Base-by-base conservation (phyloP, 192 early-diverging fungal genomes). In the Martensiomyces pterosporus region DNA sequence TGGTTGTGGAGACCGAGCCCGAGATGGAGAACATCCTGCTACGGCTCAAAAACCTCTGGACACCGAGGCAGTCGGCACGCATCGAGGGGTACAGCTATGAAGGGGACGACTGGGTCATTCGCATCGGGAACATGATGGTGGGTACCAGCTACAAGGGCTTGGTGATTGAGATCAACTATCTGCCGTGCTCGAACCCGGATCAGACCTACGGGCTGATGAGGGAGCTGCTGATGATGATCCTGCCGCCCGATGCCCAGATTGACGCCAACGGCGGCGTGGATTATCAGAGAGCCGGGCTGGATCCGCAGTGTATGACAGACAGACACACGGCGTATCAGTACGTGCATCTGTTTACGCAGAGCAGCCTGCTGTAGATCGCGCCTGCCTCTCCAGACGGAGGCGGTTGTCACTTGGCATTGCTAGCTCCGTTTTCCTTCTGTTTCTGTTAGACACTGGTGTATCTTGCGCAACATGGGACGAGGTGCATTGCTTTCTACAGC, bases 41-140 rank as follows among this genome's bases (percentile, higher is more conserved):
- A n/a, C 54, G 64, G 36, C 55, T 75, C 23, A 67, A 67, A 35
- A 75, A 75, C 51, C 58, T 75, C 39, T 75, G 71, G 71, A 48
- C 56, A 1, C 64, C 71, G 4, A 34, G 71, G 22, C 71, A 75
- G 41, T 53, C 64, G 2, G 71, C 71, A 4, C 49, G 64, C 3
- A 67, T 75, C 27, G 71, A 75, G 39, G 71, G 71, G 16, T 75
- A 75, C 47, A 63, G 43, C 27, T 75, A 75, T 22, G 64, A 75
- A 43, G 64, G 63, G 19, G 64, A 67, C 38, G 71, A 75, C 36
- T 75, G 63, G 63, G 27, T 66, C 2, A 67, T 75, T n/a, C 59
- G 60, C 9, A 62, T 63, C 3, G 71, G 71, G 24, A 75, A 66
- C 36, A 24, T 75, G 52, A 67, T 62, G 64, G 71, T 75, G 15